Evolutionary conservation across 1,139 yeast species (phyloP), one percentile per base, ranked within the genome.

Genomic region (Geotrichum klebahnii): DNA sequence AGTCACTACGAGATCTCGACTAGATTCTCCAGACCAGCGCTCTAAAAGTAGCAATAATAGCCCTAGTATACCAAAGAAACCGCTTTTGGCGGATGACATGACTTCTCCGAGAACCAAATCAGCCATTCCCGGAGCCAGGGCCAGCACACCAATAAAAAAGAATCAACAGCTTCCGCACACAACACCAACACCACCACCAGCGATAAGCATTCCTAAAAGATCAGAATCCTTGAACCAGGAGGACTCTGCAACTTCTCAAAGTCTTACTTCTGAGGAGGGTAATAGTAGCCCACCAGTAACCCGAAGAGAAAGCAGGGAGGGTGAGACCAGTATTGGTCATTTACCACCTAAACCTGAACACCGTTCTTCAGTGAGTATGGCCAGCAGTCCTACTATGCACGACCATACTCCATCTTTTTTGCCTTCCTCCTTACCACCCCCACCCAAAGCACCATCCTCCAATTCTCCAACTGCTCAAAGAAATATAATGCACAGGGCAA

Each of bases 281-380:
- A 40, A 40, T 16, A 29, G 44, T 40, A 29, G 36, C 35, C 36
- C 44, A 40, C 44, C 44, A 31, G 28, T 24, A 29, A 12, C 28
- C 6, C 26, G 26, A 10, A 29, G 26, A 20, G 28, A 40, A 17
- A 5, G 24, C 6, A 28, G 24, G n/a, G 36, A 40, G 17, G 44
- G 16, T 4, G 36, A 40, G 3, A 8, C 10, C 20, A 17, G 26
- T 17, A 31, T n/a, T 40, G 44, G 44, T 40, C 44, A 40, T 40
- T 40, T 40, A 40, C 44, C 36, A 17, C 36, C 34, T 14, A 39
- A 39, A 39, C 23, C 14, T 26, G 43, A 24, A n/a, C 43, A 14
- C 19, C 43, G 23, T 14, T 26, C 43, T 12, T 24, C 43, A 19
- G 14, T n/a, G 12, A 14, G 16, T 24, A 26, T 19, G n/a, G 10